Evolutionary conservation across 352 stramenopile genomes (phyloP).

Genomic region (Pythium brassicae): DNA sequence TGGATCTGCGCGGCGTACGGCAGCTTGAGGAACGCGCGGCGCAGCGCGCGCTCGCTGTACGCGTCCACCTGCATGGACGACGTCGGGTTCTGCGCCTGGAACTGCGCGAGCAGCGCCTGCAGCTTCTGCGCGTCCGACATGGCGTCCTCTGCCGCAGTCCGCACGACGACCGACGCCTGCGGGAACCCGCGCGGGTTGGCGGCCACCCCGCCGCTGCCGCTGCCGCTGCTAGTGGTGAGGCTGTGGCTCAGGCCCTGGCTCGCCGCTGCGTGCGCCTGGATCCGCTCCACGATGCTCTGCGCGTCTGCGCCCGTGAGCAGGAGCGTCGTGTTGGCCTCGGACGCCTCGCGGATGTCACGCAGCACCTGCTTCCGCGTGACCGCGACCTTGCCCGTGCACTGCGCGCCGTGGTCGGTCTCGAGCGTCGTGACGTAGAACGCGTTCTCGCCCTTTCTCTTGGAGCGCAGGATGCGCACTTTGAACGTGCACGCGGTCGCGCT

Average conservation of each 20-base stretch:
- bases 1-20: conserved; percentile 31
- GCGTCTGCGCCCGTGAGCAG: conserved; percentile 25
- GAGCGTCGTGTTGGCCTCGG: conserved; percentile 22
- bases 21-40: conserved; percentile 46
- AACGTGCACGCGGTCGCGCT: conserved; percentile 36
- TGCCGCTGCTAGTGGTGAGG: too few relatives aligned
- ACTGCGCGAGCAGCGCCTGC: conserved; percentile 37
- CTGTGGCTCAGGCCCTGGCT: neutral
- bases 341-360: conserved; percentile 25
- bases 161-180: conserved; percentile 34
- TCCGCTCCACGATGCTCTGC: conserved; percentile 22
- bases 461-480: conserved; percentile 32
- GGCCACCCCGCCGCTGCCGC: neutral
- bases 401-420: conserved; percentile 22
- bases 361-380: conserved; percentile 41
- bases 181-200: conserved; percentile 27
- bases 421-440: conserved; percentile 25
- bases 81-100: conserved; percentile 36
- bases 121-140: conserved; percentile 33
- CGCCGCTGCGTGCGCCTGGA: neutral
- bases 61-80: conserved; percentile 27
- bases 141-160: conserved; percentile 21
- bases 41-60: conserved; percentile 23
- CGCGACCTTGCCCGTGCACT: conserved; percentile 30
- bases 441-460: conserved; percentile 9